phyloP scores from a whole-genome alignment of 106 monocot genomes.

The Narthecium ossifragum region DNA sequence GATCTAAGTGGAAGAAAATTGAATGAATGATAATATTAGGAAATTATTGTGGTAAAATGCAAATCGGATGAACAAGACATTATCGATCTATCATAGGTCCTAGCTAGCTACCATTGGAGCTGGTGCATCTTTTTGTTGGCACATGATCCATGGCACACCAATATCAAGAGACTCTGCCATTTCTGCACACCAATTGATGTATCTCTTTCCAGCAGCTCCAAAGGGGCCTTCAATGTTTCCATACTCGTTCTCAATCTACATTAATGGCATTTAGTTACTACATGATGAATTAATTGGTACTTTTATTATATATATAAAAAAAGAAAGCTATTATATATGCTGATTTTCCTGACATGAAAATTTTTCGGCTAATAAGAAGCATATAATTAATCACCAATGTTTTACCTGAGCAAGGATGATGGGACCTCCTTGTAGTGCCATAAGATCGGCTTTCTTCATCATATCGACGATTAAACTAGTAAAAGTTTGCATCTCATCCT shows the following conservation, averaged over 20 bases:
- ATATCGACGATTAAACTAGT: conserved; percentile 22
- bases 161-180: conserved; percentile 22
- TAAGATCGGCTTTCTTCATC: conserved; percentile 42
- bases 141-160: conserved; percentile 29
- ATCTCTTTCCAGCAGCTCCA: conserved; percentile 14
- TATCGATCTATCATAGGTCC: not conserved
- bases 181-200: conserved; percentile 27
- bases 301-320: not conserved
- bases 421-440: conserved; percentile 50
- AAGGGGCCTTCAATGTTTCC: conserved; percentile 29
- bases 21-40: no score
- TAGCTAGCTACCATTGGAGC: conserved; percentile 23
- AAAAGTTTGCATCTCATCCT: conserved; percentile 36
- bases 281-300: not conserved
- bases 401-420: conserved; percentile 41
- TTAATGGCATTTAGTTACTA: not conserved
- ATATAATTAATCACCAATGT: not conserved
- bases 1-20: no score
- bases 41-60: no score
- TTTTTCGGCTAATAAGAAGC: not conserved
- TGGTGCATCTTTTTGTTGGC: conserved; percentile 31
- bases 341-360: not conserved
- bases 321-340: no score
- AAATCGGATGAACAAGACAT: no score
- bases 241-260: conserved; percentile 32